A percentile compares a stretch with the other conserved stretches of the same genome.
phyloP scores from a whole-genome alignment of 345 rosid species.

The Garcia nutans region DNA sequence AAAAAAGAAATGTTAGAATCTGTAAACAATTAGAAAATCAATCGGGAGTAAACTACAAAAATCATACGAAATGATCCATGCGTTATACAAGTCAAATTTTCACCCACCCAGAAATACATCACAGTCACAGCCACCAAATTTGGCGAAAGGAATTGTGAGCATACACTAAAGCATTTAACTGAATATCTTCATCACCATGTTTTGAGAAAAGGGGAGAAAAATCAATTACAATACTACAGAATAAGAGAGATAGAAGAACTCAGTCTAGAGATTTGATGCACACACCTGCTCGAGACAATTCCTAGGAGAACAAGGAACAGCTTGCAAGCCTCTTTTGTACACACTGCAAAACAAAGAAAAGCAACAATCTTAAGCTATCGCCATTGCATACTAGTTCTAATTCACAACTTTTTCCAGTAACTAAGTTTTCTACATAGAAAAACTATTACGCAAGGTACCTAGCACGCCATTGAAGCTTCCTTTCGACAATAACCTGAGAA shows the following conservation, averaged over 20 bases:
- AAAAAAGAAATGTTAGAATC: neutral
- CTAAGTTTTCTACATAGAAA: neutral
- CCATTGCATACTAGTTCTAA: neutral
- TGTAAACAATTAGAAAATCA: too few relatives aligned
- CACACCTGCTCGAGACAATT: constrained; percentile 39
- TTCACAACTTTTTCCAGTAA: neutral
- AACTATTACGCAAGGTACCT: constrained; percentile 40
- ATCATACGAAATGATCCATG: neutral
- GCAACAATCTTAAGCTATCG: neutral
- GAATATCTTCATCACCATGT: neutral
- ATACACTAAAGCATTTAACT: too few relatives aligned
- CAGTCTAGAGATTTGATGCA: neutral
- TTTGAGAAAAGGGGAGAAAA: too few relatives aligned
- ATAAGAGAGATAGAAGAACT: too few relatives aligned
- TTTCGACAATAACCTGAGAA: constrained; percentile 38
- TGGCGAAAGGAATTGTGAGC: too few relatives aligned
- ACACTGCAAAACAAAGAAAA: constrained; percentile 38
- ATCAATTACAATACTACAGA: too few relatives aligned
- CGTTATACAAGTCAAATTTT: neutral
- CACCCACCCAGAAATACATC: neutral
- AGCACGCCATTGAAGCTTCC: constrained; percentile 73
- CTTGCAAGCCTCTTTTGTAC: constrained; percentile 45
- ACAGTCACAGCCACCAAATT: too few relatives aligned
- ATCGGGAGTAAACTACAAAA: neutral
- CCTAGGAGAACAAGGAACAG: constrained; percentile 44